phyloP scores from a whole-genome alignment of 495 filamentous ascomycete genomes.

The Penicillium chermesinum region DNA sequence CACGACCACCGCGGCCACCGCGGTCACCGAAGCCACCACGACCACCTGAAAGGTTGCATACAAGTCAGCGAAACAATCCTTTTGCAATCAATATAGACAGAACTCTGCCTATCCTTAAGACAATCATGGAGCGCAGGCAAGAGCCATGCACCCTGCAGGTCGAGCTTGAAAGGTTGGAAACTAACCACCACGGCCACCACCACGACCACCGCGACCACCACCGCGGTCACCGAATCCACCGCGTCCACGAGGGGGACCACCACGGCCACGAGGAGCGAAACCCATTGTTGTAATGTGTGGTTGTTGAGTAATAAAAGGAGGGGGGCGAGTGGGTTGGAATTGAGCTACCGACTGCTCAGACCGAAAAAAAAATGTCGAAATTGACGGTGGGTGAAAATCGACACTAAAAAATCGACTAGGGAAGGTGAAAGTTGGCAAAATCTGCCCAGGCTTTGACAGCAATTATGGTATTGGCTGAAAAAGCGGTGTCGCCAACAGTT shows the following conservation, averaged over 20 bases:
- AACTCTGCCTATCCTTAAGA: too few relatives aligned
- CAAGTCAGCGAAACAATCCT: conserved; percentile 6
- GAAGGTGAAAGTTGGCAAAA: conserved; percentile 8
- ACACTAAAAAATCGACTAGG: conserved; percentile 13
- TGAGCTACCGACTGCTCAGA: conserved; percentile 28
- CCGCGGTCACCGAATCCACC: conserved; percentile 47
- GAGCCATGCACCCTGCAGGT: not conserved
- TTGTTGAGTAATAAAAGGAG: conserved; percentile 9
- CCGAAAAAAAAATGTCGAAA: conserved; percentile 9
- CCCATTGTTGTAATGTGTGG: conserved; percentile 31
- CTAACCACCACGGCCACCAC: conserved; percentile 51
- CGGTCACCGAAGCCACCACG: conserved; percentile 12
- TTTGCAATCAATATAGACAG: not conserved
- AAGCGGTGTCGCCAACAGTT: conserved; percentile 28
- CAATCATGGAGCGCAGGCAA: not conserved
- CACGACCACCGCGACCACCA: conserved; percentile 25
- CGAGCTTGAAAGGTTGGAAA: conserved; percentile 42
- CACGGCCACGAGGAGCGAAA: conserved; percentile 39
- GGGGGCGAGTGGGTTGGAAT: conserved; percentile 6
- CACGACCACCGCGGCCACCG: conserved; percentile 22
- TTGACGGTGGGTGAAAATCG: conserved; percentile 15
- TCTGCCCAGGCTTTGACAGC: conserved; percentile 18
- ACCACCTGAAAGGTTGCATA: conserved; percentile 2
- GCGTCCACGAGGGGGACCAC: conserved; percentile 21
- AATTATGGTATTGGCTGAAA: conserved; percentile 21